phyloP scores from a whole-genome alignment of 345 rosid species.

The Citrus maxima region DNA sequence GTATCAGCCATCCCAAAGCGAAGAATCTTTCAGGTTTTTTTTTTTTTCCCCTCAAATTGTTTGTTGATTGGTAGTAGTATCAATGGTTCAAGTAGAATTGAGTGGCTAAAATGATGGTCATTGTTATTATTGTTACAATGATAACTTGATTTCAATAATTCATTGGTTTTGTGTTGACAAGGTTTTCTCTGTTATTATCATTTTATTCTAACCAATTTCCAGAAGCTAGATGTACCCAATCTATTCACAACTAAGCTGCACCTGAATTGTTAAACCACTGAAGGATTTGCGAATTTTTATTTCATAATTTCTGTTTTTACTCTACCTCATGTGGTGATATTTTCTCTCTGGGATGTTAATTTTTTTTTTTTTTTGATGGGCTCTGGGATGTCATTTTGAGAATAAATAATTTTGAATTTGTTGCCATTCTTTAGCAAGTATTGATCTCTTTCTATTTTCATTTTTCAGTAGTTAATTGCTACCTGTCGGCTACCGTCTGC shows the following conservation, averaged over 20 bases:
- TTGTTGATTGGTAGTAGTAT: background rate
- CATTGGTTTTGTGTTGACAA: background rate
- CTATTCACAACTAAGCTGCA: background rate
- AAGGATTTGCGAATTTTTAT: no score
- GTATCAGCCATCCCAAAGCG: conserved; percentile 69
- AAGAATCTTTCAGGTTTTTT: conserved; percentile 61
- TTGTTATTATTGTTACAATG: background rate
- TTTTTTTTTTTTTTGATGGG: no score
- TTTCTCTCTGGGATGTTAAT: background rate
- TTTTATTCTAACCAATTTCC: background rate
- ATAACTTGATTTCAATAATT: background rate
- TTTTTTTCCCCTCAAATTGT: background rate
- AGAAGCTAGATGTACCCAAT: background rate
- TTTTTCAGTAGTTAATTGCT: background rate
- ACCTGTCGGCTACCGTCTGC: background rate
- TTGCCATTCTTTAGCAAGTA: background rate
- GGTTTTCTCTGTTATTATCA: background rate
- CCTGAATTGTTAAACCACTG: no score
- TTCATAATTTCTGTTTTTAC: no score
- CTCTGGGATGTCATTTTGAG: background rate
- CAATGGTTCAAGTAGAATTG: background rate
- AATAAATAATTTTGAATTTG: background rate
- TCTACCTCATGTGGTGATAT: background rate
- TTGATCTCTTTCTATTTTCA: background rate
- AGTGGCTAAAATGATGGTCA: background rate